Evolutionary conservation across 2,329 filamentous ascomycete species (phyloP), one percentile per base, ranked within the genome.

Genomic region (Pestalotiopsis fici): DNA sequence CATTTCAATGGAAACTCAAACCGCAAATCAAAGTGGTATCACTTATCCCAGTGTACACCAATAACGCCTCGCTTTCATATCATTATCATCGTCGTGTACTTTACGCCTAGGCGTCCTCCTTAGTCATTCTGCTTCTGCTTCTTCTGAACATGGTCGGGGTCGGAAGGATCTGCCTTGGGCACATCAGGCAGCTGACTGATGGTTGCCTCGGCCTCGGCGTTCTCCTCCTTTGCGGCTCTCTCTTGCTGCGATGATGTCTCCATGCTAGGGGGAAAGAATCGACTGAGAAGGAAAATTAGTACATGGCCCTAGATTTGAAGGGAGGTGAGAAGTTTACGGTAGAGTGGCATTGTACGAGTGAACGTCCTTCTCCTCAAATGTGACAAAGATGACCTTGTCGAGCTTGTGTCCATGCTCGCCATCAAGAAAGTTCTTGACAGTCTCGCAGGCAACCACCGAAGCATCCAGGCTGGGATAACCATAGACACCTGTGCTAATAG

Each of bases 401-500:
- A 98, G 78, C 72, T 86, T 25, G 75, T 67, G 1, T 82, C 83
- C 13, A 82, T n/a, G 73, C 4, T 82, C 72, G 4, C 79, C 76
- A 21, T 85, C 83, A n/a, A 91, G 74, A 69, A 88, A 91, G 43
- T 80, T 76, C 65, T 86, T 83, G 11, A 90, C 86, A 1, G 87
- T 79, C 37, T 86, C 82, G 64, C 92, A 85, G 1, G 94, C 96
- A 11, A 91, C 85, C n/a, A 83, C 78, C 0, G 94, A 93, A 1
- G 95, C 96, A 54, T 90, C 86, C 0, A 76, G 70, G 72, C 88
- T 92, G 0, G 95, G 95, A 76, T 97, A 98, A 0, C 93, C 93
- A 76, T 97, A 98, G 1, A 97, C 79, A 0, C 95, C 96, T 0
- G 95, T 98, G 75, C 94, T 97, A 68, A 98, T 86, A 23, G 89